Conservation (phyloP, 2,329 filamentous ascomycete genomes). For the Phaeosphaeria sp. region DNA sequence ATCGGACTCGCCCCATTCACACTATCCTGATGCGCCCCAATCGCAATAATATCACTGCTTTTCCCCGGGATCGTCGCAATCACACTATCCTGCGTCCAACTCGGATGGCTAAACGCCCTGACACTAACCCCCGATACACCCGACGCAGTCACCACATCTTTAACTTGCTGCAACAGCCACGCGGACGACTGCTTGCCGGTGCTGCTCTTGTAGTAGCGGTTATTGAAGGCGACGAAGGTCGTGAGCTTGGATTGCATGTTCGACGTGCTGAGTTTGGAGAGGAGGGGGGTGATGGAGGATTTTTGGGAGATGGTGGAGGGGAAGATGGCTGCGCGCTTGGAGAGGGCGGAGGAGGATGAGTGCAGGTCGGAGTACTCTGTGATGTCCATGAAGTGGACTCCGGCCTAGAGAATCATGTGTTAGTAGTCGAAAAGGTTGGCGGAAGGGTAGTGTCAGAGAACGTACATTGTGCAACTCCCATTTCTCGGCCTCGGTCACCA, state of each 20-base stretch:
- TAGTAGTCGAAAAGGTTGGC: not conserved
- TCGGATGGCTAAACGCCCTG: constrained; percentile 71
- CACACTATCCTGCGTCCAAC: constrained; percentile 86
- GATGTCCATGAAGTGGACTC: constrained; percentile 34
- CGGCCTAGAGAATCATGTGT: constrained; percentile 37
- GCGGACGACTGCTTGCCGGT: constrained; percentile 78
- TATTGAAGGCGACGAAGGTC: constrained; percentile 28
- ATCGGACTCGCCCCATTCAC: constrained; percentile 89
- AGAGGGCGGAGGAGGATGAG: constrained; percentile 1
- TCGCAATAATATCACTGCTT: constrained; percentile 80
- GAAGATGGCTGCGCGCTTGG: constrained; percentile 16
- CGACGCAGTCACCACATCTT: constrained; percentile 70
- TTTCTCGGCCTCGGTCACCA: constrained; percentile 21
- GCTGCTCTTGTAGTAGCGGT: constrained; percentile 29
- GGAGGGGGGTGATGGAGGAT: constrained; percentile 18
- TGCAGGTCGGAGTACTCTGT: constrained; percentile 27
- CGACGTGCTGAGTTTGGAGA: constrained; percentile 24
- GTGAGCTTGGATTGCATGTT: constrained; percentile 26
- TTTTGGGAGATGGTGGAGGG: constrained; percentile 21
- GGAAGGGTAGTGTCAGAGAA: not conserved
- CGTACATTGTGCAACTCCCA: constrained; percentile 21
- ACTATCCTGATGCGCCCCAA: constrained; percentile 91
- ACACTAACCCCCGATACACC: constrained; percentile 75
- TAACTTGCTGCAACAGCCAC: constrained; percentile 81
- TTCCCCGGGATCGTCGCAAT: constrained; percentile 88